Evolutionary conservation across 305 asterid genomes (phyloP).

Genomic region (Fraxinus floribunda): DNA sequence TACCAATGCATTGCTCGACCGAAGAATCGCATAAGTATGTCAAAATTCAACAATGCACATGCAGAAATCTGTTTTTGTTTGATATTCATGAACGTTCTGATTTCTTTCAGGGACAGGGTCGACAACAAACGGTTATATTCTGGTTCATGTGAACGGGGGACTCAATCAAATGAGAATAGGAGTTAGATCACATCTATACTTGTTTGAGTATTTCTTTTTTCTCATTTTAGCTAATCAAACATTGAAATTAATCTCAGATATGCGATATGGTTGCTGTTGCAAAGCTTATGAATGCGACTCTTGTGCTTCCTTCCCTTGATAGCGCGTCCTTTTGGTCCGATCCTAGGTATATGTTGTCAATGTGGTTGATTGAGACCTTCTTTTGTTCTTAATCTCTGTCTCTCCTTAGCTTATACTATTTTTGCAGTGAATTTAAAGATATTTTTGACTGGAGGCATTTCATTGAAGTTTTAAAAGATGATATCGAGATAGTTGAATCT

Average conservation of each 20-base stretch:
- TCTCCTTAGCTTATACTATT: constrained; percentile 13
- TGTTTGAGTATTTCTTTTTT: not conserved
- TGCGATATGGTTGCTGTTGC: constrained; percentile 97
- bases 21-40: constrained; percentile 47
- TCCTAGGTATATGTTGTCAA: constrained; percentile 55
- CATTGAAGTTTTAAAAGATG: constrained; percentile 58
- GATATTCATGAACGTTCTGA: not conserved
- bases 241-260: constrained; percentile 43
- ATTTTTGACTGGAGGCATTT: constrained; percentile 89
- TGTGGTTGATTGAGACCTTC: not conserved
- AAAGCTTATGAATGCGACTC: constrained; percentile 75
- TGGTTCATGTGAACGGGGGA: constrained; percentile 87
- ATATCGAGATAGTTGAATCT: constrained; percentile 60
- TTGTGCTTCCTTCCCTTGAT: constrained; percentile 87
- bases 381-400: not conserved
- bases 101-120: constrained; percentile 37
- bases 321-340: constrained; percentile 85
- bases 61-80: not conserved
- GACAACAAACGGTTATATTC: constrained; percentile 54
- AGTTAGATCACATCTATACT: constrained; percentile 27
- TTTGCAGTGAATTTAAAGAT: constrained; percentile 77
- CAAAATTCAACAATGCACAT: not conserved
- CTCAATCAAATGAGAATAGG: constrained; percentile 94
- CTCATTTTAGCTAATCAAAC: not conserved
- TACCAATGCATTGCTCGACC: constrained; percentile 59